These are phyloP conservation scores for Acacia confusa DNA, from an alignment of 306 rosid species.

Conservation along the genomic window DNA sequence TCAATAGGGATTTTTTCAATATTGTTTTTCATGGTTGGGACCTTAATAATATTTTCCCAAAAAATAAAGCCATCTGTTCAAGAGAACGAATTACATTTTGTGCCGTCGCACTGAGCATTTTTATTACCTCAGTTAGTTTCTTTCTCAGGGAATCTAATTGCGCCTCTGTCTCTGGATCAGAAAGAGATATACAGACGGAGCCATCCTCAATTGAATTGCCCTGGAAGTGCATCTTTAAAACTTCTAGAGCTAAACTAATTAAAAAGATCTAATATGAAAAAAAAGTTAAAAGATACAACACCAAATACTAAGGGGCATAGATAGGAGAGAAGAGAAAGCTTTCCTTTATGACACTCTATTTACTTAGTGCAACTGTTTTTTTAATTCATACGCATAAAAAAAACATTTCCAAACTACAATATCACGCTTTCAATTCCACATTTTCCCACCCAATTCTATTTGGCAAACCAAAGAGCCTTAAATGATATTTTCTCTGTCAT, in stretches of 20 bases:
- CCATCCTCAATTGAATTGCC: slow-evolving; percentile 43
- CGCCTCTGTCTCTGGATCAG: slow-evolving; percentile 57
- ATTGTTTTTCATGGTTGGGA: too few relatives aligned
- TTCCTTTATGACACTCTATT: not conserved
- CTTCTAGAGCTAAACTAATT: not conserved
- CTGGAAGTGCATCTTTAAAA: slow-evolving; percentile 38
- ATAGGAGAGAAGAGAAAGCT: not conserved
- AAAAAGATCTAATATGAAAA: not conserved
- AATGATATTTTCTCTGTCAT: not conserved
- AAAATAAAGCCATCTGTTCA: slow-evolving; percentile 16
- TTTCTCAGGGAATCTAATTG: slow-evolving; percentile 66
- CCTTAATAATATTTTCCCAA: too few relatives aligned
- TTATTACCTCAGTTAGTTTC: slow-evolving; percentile 53
- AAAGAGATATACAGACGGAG: slow-evolving; percentile 25
- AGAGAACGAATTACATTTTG: slow-evolving; percentile 8
- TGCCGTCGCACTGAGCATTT: not conserved
- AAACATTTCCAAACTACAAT: not conserved
- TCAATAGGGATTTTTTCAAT: too few relatives aligned
- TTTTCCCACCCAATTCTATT: not conserved
- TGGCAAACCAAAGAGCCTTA: not conserved
- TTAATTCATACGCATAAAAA: not conserved
- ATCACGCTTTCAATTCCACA: not conserved
- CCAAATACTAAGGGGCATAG: not conserved
- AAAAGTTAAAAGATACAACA: not conserved
- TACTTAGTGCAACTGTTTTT: not conserved